phyloP scores from a whole-genome alignment of 2,329 filamentous ascomycete species.

The Kalmusia sp. region DNA sequence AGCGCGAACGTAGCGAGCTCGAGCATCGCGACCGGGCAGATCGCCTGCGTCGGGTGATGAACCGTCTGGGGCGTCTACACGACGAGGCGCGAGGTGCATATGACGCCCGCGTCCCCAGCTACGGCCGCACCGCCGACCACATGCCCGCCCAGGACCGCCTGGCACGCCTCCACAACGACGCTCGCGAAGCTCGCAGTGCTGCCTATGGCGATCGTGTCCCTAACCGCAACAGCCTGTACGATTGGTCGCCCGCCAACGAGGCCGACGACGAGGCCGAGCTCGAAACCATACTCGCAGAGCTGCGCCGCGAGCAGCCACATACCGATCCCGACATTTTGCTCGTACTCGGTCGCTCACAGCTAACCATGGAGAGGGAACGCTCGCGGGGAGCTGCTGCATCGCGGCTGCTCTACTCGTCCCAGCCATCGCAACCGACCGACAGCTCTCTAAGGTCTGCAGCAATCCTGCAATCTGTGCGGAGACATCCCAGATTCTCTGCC shows the following conservation, averaged over 20 bases:
- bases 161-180: slow-evolving; percentile 52
- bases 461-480: slow-evolving; percentile 49
- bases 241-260: slow-evolving; percentile 62
- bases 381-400: slow-evolving; percentile 33
- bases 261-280: slow-evolving; percentile 48
- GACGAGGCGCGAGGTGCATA: slow-evolving; percentile 39
- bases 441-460: slow-evolving; percentile 48
- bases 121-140: slow-evolving; percentile 18
- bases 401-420: slow-evolving; percentile 29
- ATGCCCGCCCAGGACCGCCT: slow-evolving; percentile 55
- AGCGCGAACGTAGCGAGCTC: slow-evolving; percentile 45
- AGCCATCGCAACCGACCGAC: slow-evolving; percentile 35
- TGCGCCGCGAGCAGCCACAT: slow-evolving; percentile 48
- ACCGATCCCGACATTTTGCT: slow-evolving; percentile 49
- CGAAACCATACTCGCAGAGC: slow-evolving; percentile 49
- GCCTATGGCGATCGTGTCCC: slow-evolving; percentile 64
- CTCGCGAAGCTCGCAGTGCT: slow-evolving; percentile 15
- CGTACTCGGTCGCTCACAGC: slow-evolving; percentile 44
- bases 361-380: slow-evolving; percentile 41
- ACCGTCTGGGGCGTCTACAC: slow-evolving; percentile 52
- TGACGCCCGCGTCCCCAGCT: no score
- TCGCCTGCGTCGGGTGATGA: slow-evolving; percentile 53
- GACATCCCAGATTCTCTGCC: slow-evolving; percentile 49
- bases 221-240: slow-evolving; percentile 63
- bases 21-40: slow-evolving; percentile 43